Percentiles rank a stretch among this genome's conserved stretches.
These are phyloP conservation scores for Rostrohypoxylon terebratum DNA, from an alignment of 495 filamentous ascomycete genomes.

Conservation along the genomic window DNA sequence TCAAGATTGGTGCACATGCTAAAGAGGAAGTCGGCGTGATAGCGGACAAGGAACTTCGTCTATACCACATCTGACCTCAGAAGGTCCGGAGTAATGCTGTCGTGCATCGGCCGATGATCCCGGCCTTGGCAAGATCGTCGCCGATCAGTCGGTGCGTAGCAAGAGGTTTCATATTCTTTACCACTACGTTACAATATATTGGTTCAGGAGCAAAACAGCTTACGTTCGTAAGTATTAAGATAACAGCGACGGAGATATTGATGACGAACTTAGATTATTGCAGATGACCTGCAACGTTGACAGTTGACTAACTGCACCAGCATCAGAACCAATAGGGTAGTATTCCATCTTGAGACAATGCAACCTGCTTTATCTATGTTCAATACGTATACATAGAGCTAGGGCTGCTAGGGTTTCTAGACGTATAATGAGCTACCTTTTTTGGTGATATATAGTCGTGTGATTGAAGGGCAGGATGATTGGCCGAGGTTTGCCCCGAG, in stretches of 20 bases:
- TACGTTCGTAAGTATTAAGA: conserved; percentile 3
- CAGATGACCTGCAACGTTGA: conserved; percentile 39
- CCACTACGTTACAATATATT: conserved; percentile 34
- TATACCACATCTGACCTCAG: conserved; percentile 30
- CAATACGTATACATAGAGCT: background rate
- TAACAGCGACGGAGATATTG: conserved; percentile 8
- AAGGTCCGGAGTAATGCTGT: conserved; percentile 27
- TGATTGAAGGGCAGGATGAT: background rate
- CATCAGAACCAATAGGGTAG: conserved; percentile 36
- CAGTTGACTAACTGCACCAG: conserved; percentile 25
- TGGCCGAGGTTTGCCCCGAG: background rate
- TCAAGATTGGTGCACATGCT: conserved; percentile 6
- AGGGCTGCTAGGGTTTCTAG: background rate
- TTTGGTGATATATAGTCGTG: conserved; percentile 17
- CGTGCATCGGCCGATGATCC: conserved; percentile 32
- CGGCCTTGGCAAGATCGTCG: conserved; percentile 28
- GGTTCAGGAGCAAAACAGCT: background rate
- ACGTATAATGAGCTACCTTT: conserved; percentile 32
- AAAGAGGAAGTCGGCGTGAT: conserved; percentile 34
- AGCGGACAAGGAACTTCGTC: conserved; percentile 17
- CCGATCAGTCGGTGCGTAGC: conserved; percentile 26
- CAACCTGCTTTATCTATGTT: conserved; percentile 26
- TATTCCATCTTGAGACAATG: conserved; percentile 16
- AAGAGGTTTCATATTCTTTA: conserved; percentile 25
- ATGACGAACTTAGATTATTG: conserved; percentile 15